phyloP scores from a whole-genome alignment of 2,329 filamentous ascomycete genomes.

The Aureobasidium sp. region DNA sequence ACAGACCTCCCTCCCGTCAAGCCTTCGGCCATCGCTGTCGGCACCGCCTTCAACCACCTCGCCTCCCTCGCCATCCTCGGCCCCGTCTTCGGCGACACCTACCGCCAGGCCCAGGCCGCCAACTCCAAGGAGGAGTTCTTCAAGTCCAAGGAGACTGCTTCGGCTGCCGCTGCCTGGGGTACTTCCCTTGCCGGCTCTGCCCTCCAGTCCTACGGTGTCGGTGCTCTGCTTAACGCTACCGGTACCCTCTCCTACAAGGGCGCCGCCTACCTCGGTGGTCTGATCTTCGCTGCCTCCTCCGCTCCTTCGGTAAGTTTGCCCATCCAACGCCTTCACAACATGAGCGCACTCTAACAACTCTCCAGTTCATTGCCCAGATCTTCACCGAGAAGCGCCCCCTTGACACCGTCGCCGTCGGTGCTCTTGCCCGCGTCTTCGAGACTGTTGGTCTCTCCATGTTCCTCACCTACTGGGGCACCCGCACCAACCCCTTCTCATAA shows the following conservation, averaged over 20 bases:
- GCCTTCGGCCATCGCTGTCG: constrained; percentile 94
- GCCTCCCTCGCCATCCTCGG: constrained; percentile 78
- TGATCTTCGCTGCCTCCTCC: constrained; percentile 87
- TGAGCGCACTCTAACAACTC: constrained; percentile 19
- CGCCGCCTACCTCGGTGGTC: constrained; percentile 79
- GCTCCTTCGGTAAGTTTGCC: constrained; percentile 65
- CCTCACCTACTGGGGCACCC: constrained; percentile 96
- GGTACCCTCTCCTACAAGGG: constrained; percentile 96
- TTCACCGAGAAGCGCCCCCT: constrained; percentile 85
- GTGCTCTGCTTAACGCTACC: constrained; percentile 65
- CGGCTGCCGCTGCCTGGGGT: constrained; percentile 81
- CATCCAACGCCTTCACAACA: background rate
- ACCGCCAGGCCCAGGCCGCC: constrained; percentile 81
- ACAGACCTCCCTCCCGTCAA: constrained; percentile 74
- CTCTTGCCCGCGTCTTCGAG: constrained; percentile 79
- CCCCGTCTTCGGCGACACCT: constrained; percentile 88
- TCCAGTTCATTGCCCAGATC: constrained; percentile 74
- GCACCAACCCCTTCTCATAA: constrained; percentile 85
- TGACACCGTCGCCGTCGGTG: constrained; percentile 80
- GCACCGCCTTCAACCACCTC: constrained; percentile 91
- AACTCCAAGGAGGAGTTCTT: constrained; percentile 97
- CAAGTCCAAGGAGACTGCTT: constrained; percentile 82
- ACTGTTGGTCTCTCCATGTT: constrained; percentile 86
- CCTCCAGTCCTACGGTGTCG: constrained; percentile 44
- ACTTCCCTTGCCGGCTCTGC: constrained; percentile 83